Evolutionary conservation across 2,329 filamentous ascomycete genomes (phyloP), one percentile per base, ranked within the genome.

Genomic region (Claviceps pusilla): DNA sequence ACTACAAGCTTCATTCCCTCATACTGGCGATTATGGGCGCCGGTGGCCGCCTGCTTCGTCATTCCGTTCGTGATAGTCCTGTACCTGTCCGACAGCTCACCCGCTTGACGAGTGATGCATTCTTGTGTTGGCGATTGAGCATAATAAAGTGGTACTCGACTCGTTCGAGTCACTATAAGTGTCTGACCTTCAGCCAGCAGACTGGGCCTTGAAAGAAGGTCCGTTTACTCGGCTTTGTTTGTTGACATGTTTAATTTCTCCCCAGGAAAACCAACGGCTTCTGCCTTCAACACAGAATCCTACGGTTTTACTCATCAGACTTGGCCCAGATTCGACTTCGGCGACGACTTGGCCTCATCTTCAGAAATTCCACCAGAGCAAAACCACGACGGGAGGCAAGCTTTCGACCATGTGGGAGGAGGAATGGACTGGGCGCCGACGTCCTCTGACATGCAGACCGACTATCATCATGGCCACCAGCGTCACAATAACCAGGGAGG

Each of bases 391-490:
- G 58, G 58, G 56, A 57, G 57, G 49, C 61, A 59, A 56, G 57
- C 60, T 42, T 67, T 66, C 55, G 56, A 58, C 57, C 57, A 61
- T 46, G 57, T 63, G 37, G 61, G 61, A 49, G 57, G 61, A 49
- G 57, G 58, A 35, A 72, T 72, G 70, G 70, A 72, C 58, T 72
- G 70, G 70, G 60, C 65, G 11, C 60, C 68, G 33, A 63, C 62
- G 10, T 57, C 64, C 5, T 61, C 63, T 12, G 62, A 66, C 41
- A 59, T 64, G 47, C 62, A 68, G 39, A 57, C 59, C 43, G 58
- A 59, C 53, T 67, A 64, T 57, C 60, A 63, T 37, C 61, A 65
- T 35, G 58, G 61, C 47, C 59, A 54, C 48, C 54, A 60, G 35
- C 50, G 49, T 39, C 49, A 51, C 19, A 50, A 42, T 9, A 37